Conservation (phyloP, 192 early-diverging fungal genomes). For the Coemansia furcata region DNA sequence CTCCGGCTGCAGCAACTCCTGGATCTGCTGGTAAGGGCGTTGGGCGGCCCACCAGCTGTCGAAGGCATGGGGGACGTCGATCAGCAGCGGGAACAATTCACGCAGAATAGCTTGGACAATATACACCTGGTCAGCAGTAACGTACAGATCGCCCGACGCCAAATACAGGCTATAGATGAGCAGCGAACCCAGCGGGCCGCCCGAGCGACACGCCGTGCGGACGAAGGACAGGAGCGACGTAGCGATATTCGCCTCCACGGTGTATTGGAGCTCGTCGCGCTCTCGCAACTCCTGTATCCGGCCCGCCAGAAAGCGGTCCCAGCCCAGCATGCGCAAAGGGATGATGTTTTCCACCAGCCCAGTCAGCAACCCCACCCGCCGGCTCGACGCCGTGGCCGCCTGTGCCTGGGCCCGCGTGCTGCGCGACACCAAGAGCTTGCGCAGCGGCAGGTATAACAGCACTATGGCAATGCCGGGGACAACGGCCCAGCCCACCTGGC, state of each 20-base stretch:
- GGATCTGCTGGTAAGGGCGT: constrained; percentile 19
- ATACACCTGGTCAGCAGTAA: constrained; percentile 29
- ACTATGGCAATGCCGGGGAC: constrained; percentile 15
- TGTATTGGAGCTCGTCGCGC: constrained; percentile 4
- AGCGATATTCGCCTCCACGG: background rate
- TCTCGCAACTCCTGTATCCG: constrained; percentile 13
- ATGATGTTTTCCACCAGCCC: constrained; percentile 28
- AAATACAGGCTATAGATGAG: constrained; percentile 25
- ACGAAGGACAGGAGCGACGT: constrained; percentile 5
- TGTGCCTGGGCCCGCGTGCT: background rate
- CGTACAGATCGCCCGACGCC: background rate
- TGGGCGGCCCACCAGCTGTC: constrained; percentile 40
- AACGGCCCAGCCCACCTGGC: constrained; percentile 40
- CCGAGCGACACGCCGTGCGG: constrained; percentile 19
- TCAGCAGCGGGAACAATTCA: constrained; percentile 34
- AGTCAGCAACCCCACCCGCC: constrained; percentile 4
- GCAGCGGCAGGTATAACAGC: constrained; percentile 27
- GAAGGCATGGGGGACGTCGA: constrained; percentile 36
- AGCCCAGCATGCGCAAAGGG: constrained; percentile 30
- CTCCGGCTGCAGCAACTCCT: background rate
- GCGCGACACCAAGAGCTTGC: constrained; percentile 8
- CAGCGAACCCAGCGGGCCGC: constrained; percentile 30
- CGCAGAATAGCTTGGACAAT: constrained; percentile 36
- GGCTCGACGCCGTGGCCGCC: background rate
- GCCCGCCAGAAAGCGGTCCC: constrained; percentile 3